Conservation (phyloP, 129 eudicot species). For the Pulicaria dysenterica region DNA sequence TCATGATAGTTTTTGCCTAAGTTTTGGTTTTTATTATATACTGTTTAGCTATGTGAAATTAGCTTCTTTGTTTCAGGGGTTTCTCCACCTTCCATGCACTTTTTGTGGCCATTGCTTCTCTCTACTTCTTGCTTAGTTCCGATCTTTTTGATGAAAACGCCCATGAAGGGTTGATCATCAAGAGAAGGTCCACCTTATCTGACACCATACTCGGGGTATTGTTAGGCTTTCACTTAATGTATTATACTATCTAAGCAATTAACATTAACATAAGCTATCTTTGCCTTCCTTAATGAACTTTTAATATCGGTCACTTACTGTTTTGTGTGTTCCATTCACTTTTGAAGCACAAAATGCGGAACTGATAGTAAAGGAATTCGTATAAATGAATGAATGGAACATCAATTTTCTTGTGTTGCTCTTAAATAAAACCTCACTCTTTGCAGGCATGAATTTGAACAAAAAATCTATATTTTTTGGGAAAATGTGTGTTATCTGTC, state of each 20-base stretch:
- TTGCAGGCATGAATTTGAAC: too few species aligned
- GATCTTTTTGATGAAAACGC: conserved; percentile 54
- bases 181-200: conserved; percentile 58
- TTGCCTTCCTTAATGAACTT: neutral
- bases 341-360: neutral
- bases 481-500: too few species aligned
- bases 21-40: conserved; percentile 9
- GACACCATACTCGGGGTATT: conserved; percentile 70
- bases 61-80: conserved; percentile 53
- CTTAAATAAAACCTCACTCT: too few species aligned
- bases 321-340: conserved; percentile 15
- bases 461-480: too few species aligned
- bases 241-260: neutral
- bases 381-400: neutral
- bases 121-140: conserved; percentile 59
- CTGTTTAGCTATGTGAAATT: conserved; percentile 13
- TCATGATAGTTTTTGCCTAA: neutral
- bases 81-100: conserved; percentile 92
- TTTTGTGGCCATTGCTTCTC: conserved; percentile 63
- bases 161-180: conserved; percentile 39
- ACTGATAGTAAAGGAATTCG: neutral
- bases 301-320: neutral
- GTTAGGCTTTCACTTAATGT: conserved; percentile 17
- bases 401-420: too few species aligned
- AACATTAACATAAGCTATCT: conserved; percentile 5